Base-by-base conservation (phyloP, 495 filamentous ascomycete species). In the Neurospora cerealis region DNA sequence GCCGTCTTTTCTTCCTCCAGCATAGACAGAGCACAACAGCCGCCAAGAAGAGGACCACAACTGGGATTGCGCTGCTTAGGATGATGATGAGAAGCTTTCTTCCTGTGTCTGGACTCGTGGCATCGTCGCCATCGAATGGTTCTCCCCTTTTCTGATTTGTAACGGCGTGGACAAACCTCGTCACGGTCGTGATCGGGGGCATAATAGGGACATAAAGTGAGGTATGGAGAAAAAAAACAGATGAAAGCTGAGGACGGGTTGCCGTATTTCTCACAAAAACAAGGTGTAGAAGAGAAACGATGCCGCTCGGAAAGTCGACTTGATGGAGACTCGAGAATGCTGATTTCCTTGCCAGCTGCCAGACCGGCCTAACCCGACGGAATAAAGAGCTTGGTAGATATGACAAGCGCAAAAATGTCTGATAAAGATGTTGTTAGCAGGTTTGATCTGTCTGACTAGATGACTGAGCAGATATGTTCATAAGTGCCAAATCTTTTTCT, bases 41-140 rank as follows among this genome's bases (percentile, higher is more conserved):
- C 39, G 85, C 79, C 76, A 85, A 21, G 39, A 78, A 60, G 44
- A 84, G 40, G 40, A 78, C 83, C 10, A 81, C 73, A 9, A 79
- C 78, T 42, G 83, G 81, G 46, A 85, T 77, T 10, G 85, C 79
- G 19, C 80, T 83, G 76, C 83, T 84, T 69, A 86, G 79, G 21
- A 77, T 80, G 73, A 86, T 84, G 70, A 81, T 77, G 28, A 84
- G 77, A 34, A 34, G 54, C 15, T 34, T 66, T 4, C 54, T 34
- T 66, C 54, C 54, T 34, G 15, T 34, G 54, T 13, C 44, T 24
- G 24, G 24, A 24, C 24, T 37, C 11, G 71, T 66, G 42, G 42
- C 34, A 66, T 66, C 28, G 15, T 34, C 6, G 54, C 54, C 28
- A 19, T 34, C 54, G 54, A 66, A 34, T 66, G 54, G 15, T 6